These are phyloP conservation scores for Haplosporangium sp. DNA, from an alignment of 371 early-diverging fungal genomes.

Conservation along the genomic window DNA sequence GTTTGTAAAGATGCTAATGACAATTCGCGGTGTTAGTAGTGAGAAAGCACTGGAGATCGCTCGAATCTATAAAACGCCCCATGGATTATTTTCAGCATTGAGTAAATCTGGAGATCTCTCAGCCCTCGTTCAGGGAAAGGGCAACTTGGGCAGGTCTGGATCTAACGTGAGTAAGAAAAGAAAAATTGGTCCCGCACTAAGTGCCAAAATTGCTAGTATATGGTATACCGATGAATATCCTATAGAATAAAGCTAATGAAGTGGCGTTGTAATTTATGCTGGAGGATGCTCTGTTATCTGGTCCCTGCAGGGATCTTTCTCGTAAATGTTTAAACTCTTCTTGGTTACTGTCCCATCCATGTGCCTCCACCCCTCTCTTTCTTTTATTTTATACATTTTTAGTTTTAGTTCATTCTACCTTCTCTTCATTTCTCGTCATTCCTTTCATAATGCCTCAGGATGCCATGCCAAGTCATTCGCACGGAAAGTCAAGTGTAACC, in stretches of 20 bases:
- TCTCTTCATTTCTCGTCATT: neutral
- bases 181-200: constrained; percentile 63
- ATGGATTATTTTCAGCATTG: constrained; percentile 61
- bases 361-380: neutral
- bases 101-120: constrained; percentile 8
- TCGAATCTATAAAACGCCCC: constrained; percentile 77
- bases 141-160: constrained; percentile 51
- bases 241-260: neutral
- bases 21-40: constrained; percentile 81
- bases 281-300: neutral
- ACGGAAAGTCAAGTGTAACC: neutral
- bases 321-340: neutral
- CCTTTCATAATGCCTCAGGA: neutral
- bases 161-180: constrained; percentile 60
- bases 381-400: neutral
- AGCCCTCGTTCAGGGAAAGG: constrained; percentile 21
- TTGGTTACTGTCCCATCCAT: neutral
- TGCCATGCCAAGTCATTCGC: neutral
- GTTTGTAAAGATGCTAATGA: constrained; percentile 85
- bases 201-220: constrained; percentile 66
- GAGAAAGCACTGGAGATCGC: constrained; percentile 85
- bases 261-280: constrained; percentile 6
- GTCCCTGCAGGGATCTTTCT: constrained; percentile 3
- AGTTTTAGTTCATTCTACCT: neutral
- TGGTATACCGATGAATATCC: constrained; percentile 65